Conservation (phyloP, 2,329 filamentous ascomycete genomes). For the Venturia asperata region DNA sequence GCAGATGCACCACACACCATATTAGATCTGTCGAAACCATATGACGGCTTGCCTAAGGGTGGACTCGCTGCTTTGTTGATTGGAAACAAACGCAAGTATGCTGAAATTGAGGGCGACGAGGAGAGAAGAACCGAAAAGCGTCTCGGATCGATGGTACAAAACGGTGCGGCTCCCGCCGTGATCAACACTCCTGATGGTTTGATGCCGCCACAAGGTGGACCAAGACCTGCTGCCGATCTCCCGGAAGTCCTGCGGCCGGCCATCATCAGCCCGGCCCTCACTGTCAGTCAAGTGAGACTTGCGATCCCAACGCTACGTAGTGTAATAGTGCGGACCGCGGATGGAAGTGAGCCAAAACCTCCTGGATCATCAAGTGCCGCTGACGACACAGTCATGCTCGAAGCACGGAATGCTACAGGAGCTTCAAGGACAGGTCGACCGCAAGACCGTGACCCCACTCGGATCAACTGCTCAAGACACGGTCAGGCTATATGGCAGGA, state of each 20-base stretch:
- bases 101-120: conserved; percentile 66
- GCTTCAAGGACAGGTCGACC: conserved; percentile 52
- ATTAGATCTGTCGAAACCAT: conserved; percentile 86
- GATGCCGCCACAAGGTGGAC: conserved; percentile 60
- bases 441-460: conserved; percentile 70
- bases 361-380: conserved; percentile 38
- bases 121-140: conserved; percentile 56
- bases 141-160: conserved; percentile 50
- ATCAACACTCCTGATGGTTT: conserved; percentile 70
- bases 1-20: conserved; percentile 72
- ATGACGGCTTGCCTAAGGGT: conserved; percentile 84
- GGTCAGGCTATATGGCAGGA: conserved; percentile 87
- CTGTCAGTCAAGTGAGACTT: conserved; percentile 74
- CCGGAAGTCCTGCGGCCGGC: conserved; percentile 85
- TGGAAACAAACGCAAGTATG: conserved; percentile 85
- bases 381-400: conserved; percentile 66
- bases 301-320: conserved; percentile 81
- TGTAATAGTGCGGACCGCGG: conserved; percentile 74
- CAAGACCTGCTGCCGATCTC: conserved; percentile 52
- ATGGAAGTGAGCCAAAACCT: conserved; percentile 47
- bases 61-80: conserved; percentile 79
- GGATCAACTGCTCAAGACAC: conserved; percentile 73
- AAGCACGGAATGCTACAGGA: conserved; percentile 73
- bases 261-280: conserved; percentile 72
- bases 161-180: conserved; percentile 67